Evolutionary conservation across 345 rosid species (phyloP), one percentile per base, ranked within the genome.

Genomic region (Salix viminalis): DNA sequence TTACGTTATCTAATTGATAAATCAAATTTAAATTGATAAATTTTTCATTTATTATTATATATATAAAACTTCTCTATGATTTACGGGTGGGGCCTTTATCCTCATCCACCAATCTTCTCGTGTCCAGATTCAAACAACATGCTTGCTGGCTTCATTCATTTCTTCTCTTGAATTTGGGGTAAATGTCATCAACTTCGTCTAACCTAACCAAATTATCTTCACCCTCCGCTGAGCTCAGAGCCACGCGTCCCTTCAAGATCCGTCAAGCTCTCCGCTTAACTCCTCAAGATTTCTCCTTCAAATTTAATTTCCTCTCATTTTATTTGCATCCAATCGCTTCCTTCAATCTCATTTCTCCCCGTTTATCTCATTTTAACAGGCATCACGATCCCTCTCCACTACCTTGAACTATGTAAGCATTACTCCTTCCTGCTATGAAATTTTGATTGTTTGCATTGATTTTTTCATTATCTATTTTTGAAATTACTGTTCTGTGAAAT

Each of bases 351-450:
- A 77, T 42, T 41, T 42, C 37, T 56, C 54, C 15, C 8, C 7
- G 4, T 36, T 72, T 62, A 65, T 66, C 44, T 68, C 30, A 7
- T 80, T 32, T 65, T 58, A 39, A 56, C 81, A 90, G 97, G 78
- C 71, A 14, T 79, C 84, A 81, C 89, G 98, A 65, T 84, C 94
- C 73, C 88, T 93, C 67, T 96, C 98, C 13, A 90, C 98, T 65
- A 93, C 98, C 48, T 83, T 94, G 79, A 94, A 96, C 84, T 91
- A 96, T 69, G 99, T 94, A 79, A 90, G 98, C 83, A 7, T 28
- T 18, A 14, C 0, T 67, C 11, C 39, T 76, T 1, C 41, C 32
- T 7, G 23, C 30, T 72, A 19, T 32, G 52, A 19, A 21, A 19
- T 76, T 39, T 23, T 62, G n/a, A 23, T 23, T 16, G 13, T 46